These are phyloP conservation scores for Saccharomyces paradoxus DNA, from an alignment of 805 yeast species.

Conservation along the genomic window DNA sequence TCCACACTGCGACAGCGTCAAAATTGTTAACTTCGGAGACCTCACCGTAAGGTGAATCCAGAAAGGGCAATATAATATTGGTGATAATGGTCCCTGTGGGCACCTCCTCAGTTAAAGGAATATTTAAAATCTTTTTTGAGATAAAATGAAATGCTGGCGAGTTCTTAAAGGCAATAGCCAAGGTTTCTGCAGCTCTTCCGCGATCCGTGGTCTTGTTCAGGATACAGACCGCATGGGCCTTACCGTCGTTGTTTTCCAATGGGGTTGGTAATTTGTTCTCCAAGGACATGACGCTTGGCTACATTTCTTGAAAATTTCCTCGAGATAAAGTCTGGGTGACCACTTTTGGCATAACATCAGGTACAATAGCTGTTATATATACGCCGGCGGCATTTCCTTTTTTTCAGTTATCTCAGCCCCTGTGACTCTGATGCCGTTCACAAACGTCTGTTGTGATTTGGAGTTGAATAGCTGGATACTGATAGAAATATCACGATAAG, in stretches of 20 bases:
- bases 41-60: constrained; percentile 27
- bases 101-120: constrained; percentile 17
- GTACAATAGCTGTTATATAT: background rate
- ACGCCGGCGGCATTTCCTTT: background rate
- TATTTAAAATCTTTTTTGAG: constrained; percentile 24
- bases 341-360: background rate
- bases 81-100: constrained; percentile 20
- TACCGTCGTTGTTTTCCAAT: background rate
- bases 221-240: background rate
- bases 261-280: background rate
- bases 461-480: background rate
- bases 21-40: constrained; percentile 26
- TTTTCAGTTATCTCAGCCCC: background rate
- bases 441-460: background rate
- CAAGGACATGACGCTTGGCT: background rate
- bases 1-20: constrained; percentile 30
- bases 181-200: constrained; percentile 18
- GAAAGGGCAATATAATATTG: constrained; percentile 17
- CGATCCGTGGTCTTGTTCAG: constrained; percentile 17
- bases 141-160: constrained; percentile 24
- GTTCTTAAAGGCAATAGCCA: constrained; percentile 24
- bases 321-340: background rate
- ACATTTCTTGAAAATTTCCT: background rate
- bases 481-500: no score
- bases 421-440: background rate